These are phyloP conservation scores for Apiotrichum domesticum DNA, from an alignment of 1,284 basidiomycete genomes.

Conservation along the genomic window DNA sequence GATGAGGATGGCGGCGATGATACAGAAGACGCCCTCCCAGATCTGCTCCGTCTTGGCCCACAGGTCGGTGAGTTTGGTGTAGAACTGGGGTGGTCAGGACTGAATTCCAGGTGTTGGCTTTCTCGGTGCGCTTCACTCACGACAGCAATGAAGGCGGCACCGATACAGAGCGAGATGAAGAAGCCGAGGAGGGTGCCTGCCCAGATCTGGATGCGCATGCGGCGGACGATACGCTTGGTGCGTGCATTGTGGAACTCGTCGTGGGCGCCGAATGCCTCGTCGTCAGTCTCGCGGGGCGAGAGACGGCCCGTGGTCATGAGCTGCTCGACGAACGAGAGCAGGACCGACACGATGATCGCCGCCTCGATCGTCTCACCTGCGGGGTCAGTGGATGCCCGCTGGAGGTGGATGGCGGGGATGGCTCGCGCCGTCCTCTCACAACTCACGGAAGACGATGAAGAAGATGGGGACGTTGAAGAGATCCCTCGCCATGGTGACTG, in stretches of 20 bases:
- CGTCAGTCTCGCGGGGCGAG: conserved; percentile 8
- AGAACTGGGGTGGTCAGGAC: conserved; percentile 39
- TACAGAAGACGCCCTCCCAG: conserved; percentile 65
- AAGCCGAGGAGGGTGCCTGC: conserved; percentile 70
- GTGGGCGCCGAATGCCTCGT: conserved; percentile 13
- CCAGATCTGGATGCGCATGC: conserved; percentile 61
- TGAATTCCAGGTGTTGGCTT: too few species aligned
- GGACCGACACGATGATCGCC: conserved; percentile 46
- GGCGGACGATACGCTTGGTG: conserved; percentile 34
- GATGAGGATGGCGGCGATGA: conserved; percentile 77
- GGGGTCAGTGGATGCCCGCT: neutral
- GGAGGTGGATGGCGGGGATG: neutral
- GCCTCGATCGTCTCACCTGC: conserved; percentile 47
- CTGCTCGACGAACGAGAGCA: conserved; percentile 49
- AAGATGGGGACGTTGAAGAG: conserved; percentile 48
- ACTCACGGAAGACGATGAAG: conserved; percentile 49
- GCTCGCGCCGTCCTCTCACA: neutral
- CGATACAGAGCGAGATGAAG: conserved; percentile 65
- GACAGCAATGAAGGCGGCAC: conserved; percentile 51
- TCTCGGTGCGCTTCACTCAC: conserved; percentile 26
- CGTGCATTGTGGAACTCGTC: conserved; percentile 13
- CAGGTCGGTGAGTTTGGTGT: conserved; percentile 52
- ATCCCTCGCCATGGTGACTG: conserved; percentile 35
- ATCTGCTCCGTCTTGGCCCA: conserved; percentile 49
- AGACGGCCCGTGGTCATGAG: conserved; percentile 42